These are phyloP conservation scores for Agaricales sp. DNA, from an alignment of 1,284 basidiomycete species.

Conservation along the genomic window DNA sequence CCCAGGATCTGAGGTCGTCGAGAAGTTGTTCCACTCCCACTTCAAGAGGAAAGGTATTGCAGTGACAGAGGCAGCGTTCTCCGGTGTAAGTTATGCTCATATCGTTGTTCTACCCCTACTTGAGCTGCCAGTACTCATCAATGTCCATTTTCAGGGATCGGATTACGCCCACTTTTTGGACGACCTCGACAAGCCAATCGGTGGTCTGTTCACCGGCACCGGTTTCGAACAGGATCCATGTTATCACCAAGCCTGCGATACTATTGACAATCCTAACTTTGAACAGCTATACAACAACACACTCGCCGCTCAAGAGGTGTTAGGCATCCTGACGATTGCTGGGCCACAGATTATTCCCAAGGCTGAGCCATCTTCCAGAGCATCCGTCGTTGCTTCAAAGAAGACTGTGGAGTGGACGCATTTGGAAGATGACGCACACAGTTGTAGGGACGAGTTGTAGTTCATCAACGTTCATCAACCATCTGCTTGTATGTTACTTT, in stretches of 20 bases:
- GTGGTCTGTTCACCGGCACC: slow-evolving; percentile 5
- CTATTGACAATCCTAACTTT: slow-evolving; percentile 1
- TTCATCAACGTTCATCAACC: too few species aligned
- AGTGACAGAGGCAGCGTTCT: slow-evolving; percentile 2
- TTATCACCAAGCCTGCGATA: slow-evolving; percentile 1
- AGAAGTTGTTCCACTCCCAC: slow-evolving; percentile 3
- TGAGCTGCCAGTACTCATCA: background rate
- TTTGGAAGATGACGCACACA: background rate
- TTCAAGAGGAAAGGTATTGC: slow-evolving; percentile 4
- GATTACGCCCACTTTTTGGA: slow-evolving; percentile 7
- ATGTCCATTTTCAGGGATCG: background rate
- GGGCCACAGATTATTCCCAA: slow-evolving; percentile 7
- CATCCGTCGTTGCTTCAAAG: background rate
- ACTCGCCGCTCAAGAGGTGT: slow-evolving; percentile 2
- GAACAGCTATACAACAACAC: slow-evolving; percentile 8
- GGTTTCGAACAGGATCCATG: background rate
- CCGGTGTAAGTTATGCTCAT: background rate
- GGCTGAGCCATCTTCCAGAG: background rate
- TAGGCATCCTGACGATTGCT: slow-evolving; percentile 2
- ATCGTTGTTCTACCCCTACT: background rate
- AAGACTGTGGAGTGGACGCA: slow-evolving; percentile 5
- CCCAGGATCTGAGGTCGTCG: slow-evolving; percentile 7
- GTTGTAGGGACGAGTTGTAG: background rate
- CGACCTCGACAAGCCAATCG: slow-evolving; percentile 8
- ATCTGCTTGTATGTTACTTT: too few species aligned